Evolutionary conservation across 2,329 filamentous ascomycete species (phyloP), one percentile per base, ranked within the genome.

Genomic region (Aspergillus eucalypticola): DNA sequence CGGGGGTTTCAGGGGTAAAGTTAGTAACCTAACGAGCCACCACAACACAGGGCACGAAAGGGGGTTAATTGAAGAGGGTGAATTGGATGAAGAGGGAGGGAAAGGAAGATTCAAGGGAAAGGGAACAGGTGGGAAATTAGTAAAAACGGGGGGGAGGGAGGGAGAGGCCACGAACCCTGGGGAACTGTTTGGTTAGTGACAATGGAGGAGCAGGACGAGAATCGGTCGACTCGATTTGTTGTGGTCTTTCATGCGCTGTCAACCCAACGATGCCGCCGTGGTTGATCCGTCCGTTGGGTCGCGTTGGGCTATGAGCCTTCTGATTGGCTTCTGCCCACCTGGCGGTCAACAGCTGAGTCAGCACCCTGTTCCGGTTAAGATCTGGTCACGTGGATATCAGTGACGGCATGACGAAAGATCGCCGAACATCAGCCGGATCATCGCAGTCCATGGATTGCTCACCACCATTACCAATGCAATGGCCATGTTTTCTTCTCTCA

Each of bases 161-260:
- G 53, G 21, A 32, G 41, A 39, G 53, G 32, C 21, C 35, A 54
- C 38, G 32, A 60, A 53, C 49, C 59, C 62, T 63, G 58, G 63
- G 60, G 48, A 61, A 56, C 25, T 46, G 53, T 25, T 53, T 39
- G 42, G 29, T 55, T 55, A 55, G 41, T 42, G 53, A 44, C 53
- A 46, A 55, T 42, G 52, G 27, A 42, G 38, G 56, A 58, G 42
- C 51, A 52, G 25, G 56, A 42, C 42, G 49, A 56, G 58, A 73
- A 73, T 75, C 76, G 77, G 77, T 60, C 62, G 54, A 62, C 59
- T 62, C 56, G 44, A 65, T 78, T 79, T 78, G 78, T 79, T 78
- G 79, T 79, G 77, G 78, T 58, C 77, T 76, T 79, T 77, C 78
- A 77, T 78, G 71, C 71, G 71, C 71, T 73, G 69, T 67, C 66